Evolutionary conservation across 768 basidiomycete species (phyloP).

Genomic region (Stropharia rugosoannulata): DNA sequence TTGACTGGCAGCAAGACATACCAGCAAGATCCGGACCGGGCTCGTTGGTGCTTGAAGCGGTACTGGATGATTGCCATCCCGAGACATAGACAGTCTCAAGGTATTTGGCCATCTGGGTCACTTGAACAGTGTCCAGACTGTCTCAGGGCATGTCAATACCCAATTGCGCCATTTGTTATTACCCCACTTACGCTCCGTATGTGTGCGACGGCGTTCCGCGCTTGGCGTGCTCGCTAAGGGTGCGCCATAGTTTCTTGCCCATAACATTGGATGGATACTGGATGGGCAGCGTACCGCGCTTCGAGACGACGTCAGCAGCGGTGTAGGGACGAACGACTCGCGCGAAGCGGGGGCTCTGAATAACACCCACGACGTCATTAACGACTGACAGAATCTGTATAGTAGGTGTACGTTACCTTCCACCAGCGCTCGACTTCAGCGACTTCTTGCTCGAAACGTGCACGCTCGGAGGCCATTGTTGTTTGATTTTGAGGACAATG

Average conservation of each 20-base stretch:
- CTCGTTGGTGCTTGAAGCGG: constrained; percentile 91
- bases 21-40: constrained; percentile 98
- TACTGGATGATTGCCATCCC: constrained; percentile 93
- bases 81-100: constrained; percentile 99
- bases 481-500: constrained; percentile 8
- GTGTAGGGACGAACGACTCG: constrained; percentile 90
- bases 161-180: neutral
- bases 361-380: constrained; percentile 2
- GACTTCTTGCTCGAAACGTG: constrained; percentile 78
- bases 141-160: neutral
- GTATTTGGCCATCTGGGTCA: constrained; percentile 98
- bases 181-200: constrained; percentile 91
- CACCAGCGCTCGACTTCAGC: constrained; percentile 88
- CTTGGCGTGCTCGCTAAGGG: constrained; percentile 76
- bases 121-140: constrained; percentile 95
- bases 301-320: constrained; percentile 89
- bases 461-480: constrained; percentile 65
- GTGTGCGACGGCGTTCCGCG: constrained; percentile 87
- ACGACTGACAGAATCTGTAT: constrained; percentile 2
- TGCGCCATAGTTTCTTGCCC: constrained; percentile 83
- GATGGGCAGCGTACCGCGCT: constrained; percentile 85
- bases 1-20: constrained; percentile 28
- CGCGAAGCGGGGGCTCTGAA: constrained; percentile 82
- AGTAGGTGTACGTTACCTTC: constrained; percentile 54
- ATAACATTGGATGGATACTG: constrained; percentile 83